Percentiles rank a stretch among this genome's conserved stretches.
Evolutionary conservation across 257 asterid genomes (phyloP).

Genomic region (Nicotiana attenuata): DNA sequence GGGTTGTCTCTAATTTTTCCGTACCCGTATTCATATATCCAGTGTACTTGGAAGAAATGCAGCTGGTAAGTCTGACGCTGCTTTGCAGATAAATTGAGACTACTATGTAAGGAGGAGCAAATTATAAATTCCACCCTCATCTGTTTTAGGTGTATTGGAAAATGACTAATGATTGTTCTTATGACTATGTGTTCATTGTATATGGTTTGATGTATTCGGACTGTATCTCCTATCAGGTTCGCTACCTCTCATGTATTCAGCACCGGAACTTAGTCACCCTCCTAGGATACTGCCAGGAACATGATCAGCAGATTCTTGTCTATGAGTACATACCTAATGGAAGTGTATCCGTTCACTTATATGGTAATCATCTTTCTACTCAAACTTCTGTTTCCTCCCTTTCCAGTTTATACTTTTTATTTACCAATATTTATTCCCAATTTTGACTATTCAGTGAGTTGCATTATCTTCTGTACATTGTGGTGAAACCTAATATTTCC

Average conservation of each 20-base stretch:
- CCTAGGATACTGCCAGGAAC: slow-evolving; percentile 91
- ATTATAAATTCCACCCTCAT: neutral
- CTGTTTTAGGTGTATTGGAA: neutral
- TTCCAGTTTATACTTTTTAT: slow-evolving; percentile 5
- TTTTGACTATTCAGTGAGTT: neutral
- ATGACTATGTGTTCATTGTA: slow-evolving; percentile 8
- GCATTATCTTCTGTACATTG: neutral
- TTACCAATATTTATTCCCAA: slow-evolving; percentile 7
- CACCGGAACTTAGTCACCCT: slow-evolving; percentile 82
- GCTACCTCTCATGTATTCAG: slow-evolving; percentile 78
- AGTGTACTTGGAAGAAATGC: neutral
- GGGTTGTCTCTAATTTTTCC: neutral
- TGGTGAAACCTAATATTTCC: neutral
- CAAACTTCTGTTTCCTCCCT: neutral
- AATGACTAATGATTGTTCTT: neutral
- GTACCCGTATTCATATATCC: neutral
- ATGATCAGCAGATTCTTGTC: slow-evolving; percentile 75
- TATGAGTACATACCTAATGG: slow-evolving; percentile 91
- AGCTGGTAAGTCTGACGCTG: neutral
- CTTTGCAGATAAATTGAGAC: neutral
- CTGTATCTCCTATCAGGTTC: slow-evolving; percentile 52
- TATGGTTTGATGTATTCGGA: slow-evolving; percentile 22
- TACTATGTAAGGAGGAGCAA: neutral
- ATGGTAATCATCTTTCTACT: slow-evolving; percentile 49
- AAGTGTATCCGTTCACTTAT: slow-evolving; percentile 83